These are phyloP conservation scores for Pelagophyceae sp. DNA, from an alignment of 352 stramenopile species.

Conservation along the genomic window DNA sequence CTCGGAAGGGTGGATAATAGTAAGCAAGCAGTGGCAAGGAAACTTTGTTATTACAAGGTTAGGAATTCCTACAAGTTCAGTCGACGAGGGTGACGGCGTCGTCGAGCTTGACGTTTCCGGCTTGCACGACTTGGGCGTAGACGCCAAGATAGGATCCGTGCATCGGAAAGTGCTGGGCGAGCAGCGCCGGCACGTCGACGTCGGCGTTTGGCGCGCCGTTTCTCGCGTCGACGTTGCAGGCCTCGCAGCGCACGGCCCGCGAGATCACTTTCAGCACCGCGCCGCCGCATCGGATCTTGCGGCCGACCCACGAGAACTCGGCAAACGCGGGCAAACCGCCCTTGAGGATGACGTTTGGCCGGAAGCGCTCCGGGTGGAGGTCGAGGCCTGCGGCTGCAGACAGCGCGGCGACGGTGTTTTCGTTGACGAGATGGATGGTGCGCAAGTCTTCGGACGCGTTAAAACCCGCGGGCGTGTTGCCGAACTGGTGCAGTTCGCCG, in stretches of 20 bases:
- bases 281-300: background rate
- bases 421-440: conserved; percentile 9
- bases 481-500: conserved; percentile 6
- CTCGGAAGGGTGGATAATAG: too few relatives aligned
- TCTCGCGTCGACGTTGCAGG: background rate
- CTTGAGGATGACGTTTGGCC: background rate
- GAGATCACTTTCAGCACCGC: background rate
- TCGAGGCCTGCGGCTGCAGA: background rate
- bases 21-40: too few relatives aligned
- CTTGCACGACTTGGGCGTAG: background rate
- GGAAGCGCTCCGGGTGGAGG: background rate
- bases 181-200: background rate
- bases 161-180: background rate
- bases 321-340: background rate
- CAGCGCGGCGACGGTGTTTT: background rate
- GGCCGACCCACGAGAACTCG: background rate
- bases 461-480: background rate
- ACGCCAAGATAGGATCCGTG: background rate
- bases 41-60: too few relatives aligned
- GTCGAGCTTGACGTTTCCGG: background rate
- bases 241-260: background rate
- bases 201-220: background rate
- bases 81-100: background rate
- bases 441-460: background rate
- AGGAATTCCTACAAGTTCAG: too few relatives aligned